Evolutionary conservation across 1,139 yeast genomes (phyloP), one percentile per base, ranked within the genome.

Genomic region (Suhomyces maxii): DNA sequence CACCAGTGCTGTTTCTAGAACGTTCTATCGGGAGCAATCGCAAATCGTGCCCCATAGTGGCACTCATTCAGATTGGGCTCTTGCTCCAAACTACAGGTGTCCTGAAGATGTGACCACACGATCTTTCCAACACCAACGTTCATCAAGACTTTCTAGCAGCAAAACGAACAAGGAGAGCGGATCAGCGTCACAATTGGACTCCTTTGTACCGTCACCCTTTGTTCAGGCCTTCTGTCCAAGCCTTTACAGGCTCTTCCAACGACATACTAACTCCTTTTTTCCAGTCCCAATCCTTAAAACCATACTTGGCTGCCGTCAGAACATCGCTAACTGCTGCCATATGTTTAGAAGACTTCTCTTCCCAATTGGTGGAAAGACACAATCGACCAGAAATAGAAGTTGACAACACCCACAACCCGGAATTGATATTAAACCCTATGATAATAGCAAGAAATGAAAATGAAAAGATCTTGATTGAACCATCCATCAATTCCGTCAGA

Each of bases 381-480:
- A 93, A 93, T 70, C 82, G 95, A 54, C 99, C 99, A 5, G 99
- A 93, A 67, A 86, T 93, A 42, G 99, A 93, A 68, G 93, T 88
- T 38, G 82, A 77, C 50, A 67, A 69, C 55, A 63, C 71, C 25
- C 78, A 73, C 51, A 83, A 86, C 55, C 86, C 87, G 9, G 97
- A 91, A 67, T 86, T 93, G 50, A 71, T 93, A 52, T 77, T 93
- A 61, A 91, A 91, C 60, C 95, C 97, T 30, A 84, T 93, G 84
- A 80, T 85, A 51, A 86, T 93, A 57, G 86, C 97, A 4, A 83
- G 99, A 69, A 93, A 95, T 64, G 98, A 91, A 63, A 86, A 89
- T 60, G 99, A 93, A 68, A 82, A 83, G 63, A 95, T 93, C 37
- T 72, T 93, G 57, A 93, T 93, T 59, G 99, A 93, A 66, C 91